Evolutionary conservation across 495 filamentous ascomycete species (phyloP).

Genomic region (Aspergillus taichungensis): DNA sequence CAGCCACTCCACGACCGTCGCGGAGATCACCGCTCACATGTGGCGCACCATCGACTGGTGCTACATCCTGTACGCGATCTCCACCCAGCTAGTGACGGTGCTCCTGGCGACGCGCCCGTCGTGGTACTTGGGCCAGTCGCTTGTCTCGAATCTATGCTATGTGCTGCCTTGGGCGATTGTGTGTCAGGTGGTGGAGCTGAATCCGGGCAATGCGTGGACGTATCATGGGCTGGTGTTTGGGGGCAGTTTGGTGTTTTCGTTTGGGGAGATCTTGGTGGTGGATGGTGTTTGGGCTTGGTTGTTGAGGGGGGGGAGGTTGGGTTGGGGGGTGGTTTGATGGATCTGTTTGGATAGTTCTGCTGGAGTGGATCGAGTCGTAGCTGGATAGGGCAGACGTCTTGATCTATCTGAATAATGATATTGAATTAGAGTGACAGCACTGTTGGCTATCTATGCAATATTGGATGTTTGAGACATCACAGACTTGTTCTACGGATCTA

Average conservation of each 20-base stretch:
- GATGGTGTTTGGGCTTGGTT: neutral
- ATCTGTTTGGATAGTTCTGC: too few species aligned
- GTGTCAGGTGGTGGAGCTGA: constrained; percentile 36
- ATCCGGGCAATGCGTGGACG: constrained; percentile 51
- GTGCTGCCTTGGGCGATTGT: constrained; percentile 64
- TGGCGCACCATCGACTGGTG: constrained; percentile 51
- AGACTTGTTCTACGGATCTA: too few species aligned
- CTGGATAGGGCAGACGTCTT: too few species aligned
- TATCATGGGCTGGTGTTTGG: constrained; percentile 61
- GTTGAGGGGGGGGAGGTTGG: neutral
- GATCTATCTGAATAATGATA: too few species aligned
- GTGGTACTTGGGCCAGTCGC: constrained; percentile 59
- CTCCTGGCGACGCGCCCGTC: constrained; percentile 54
- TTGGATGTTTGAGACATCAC: too few species aligned
- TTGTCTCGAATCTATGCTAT: constrained; percentile 55
- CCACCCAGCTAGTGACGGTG: constrained; percentile 52
- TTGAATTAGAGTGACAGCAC: too few species aligned
- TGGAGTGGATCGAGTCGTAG: too few species aligned
- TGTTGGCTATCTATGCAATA: too few species aligned
- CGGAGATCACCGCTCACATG: constrained; percentile 56
- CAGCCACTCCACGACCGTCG: constrained; percentile 44
- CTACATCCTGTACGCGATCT: constrained; percentile 63
- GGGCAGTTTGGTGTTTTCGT: constrained; percentile 57
- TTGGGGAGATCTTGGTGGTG: constrained; percentile 27
- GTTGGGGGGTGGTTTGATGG: too few species aligned